Percentiles rank a stretch among this genome's conserved stretches.
Conservation (phyloP, 1,139 yeast species). For the Geotrichum histeridarum region DNA sequence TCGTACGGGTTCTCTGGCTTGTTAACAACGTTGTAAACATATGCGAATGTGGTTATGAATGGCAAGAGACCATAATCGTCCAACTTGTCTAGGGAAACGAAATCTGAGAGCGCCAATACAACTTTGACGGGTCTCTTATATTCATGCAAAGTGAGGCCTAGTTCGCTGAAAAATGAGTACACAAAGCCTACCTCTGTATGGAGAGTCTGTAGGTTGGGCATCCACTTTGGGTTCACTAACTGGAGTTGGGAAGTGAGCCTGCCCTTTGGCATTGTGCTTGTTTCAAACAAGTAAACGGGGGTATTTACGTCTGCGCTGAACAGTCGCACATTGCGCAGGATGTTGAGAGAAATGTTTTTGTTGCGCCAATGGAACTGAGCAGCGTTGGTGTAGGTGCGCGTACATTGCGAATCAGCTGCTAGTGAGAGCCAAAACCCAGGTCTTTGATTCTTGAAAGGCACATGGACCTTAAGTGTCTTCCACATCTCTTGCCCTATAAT, state of each 20-base stretch:
- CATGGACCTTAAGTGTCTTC: neutral
- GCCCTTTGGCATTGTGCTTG: constrained; percentile 1
- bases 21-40: constrained; percentile 1
- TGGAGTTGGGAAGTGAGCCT: constrained; percentile 2
- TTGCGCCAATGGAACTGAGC: constrained; percentile 4
- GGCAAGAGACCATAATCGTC: constrained; percentile 5
- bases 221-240: neutral
- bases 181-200: constrained; percentile 1
- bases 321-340: neutral
- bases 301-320: constrained; percentile 6
- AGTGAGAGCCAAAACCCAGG: constrained; percentile 6
- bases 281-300: neutral
- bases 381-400: neutral
- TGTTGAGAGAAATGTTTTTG: neutral
- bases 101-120: constrained; percentile 4
- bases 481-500: neutral
- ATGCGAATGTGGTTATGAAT: constrained; percentile 2
- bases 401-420: neutral
- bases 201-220: constrained; percentile 1
- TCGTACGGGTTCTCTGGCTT: neutral
- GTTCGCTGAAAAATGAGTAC: constrained; percentile 2
- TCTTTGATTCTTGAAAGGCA: neutral
- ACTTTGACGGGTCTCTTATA: neutral
- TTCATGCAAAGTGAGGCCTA: neutral
- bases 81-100: constrained; percentile 5